phyloP scores from a whole-genome alignment of 345 rosid species.

The Salix caprea region DNA sequence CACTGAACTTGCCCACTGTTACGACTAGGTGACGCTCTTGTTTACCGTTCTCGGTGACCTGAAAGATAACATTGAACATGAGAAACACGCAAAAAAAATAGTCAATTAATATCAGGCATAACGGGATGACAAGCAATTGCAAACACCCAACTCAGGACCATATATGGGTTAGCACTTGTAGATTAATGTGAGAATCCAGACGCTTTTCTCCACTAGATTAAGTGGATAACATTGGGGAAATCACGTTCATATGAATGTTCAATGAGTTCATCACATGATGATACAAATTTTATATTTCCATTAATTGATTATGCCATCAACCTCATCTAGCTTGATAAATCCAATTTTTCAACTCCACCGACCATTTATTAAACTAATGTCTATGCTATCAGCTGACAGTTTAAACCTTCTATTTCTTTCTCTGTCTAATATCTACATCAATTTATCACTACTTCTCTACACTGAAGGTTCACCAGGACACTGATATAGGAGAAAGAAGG shows the following conservation, averaged over 20 bases:
- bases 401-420: too few relatives aligned
- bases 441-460: too few relatives aligned
- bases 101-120: not conserved
- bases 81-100: not conserved
- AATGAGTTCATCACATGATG: not conserved
- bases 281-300: not conserved
- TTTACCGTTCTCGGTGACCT: conserved; percentile 91
- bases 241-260: not conserved
- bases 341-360: not conserved
- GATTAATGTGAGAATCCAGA: not conserved
- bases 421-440: too few relatives aligned
- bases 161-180: not conserved
- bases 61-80: conserved; percentile 11
- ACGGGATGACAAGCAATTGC: not conserved
- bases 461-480: too few relatives aligned
- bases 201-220: not conserved
- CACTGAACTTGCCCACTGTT: conserved; percentile 92
- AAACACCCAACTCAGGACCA: not conserved
- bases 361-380: too few relatives aligned
- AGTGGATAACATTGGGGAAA: not conserved
- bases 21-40: conserved; percentile 90
- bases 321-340: not conserved
- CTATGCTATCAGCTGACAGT: too few relatives aligned
- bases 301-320: not conserved
- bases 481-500: too few relatives aligned